A percentile compares a stretch with the other conserved stretches of the same genome.
phyloP scores from a whole-genome alignment of 257 asterid species.

The Solanum lycopersicoides region DNA sequence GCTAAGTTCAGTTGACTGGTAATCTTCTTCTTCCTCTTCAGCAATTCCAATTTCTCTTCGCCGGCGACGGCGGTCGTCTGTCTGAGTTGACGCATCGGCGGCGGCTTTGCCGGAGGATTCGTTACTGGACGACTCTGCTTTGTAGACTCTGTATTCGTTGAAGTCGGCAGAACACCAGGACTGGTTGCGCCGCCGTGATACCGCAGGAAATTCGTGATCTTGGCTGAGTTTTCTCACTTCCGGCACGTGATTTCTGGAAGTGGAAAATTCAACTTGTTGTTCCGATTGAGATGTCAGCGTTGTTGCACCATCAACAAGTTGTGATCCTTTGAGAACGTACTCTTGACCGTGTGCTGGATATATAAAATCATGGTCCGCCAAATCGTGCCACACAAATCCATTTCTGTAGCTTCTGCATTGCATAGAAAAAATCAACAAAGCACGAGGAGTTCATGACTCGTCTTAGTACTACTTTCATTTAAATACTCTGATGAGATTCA shows the following conservation, averaged over 20 bases:
- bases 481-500: background rate
- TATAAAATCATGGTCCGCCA: conserved; percentile 67
- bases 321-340: conserved; percentile 88
- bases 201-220: conserved; percentile 1
- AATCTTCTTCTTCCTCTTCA: conserved; percentile 11
- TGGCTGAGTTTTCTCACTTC: background rate
- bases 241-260: conserved; percentile 3
- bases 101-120: conserved; percentile 34
- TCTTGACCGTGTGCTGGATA: conserved; percentile 74
- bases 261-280: background rate
- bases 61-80: conserved; percentile 58
- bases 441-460: background rate
- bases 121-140: conserved; percentile 18
- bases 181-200: conserved; percentile 55
- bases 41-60: conserved; percentile 21
- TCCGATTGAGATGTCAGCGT: conserved; percentile 13
- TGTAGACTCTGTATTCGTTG: conserved; percentile 70
- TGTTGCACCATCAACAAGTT: conserved; percentile 26
- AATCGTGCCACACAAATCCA: conserved; percentile 93
- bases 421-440: background rate
- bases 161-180: conserved; percentile 73
- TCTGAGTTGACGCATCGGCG: conserved; percentile 66
- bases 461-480: background rate
- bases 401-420: conserved; percentile 62
- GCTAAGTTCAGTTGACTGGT: conserved; percentile 5